These are phyloP conservation scores for Agaricus subrufescens DNA, from an alignment of 768 basidiomycete genomes.

Conservation along the genomic window DNA sequence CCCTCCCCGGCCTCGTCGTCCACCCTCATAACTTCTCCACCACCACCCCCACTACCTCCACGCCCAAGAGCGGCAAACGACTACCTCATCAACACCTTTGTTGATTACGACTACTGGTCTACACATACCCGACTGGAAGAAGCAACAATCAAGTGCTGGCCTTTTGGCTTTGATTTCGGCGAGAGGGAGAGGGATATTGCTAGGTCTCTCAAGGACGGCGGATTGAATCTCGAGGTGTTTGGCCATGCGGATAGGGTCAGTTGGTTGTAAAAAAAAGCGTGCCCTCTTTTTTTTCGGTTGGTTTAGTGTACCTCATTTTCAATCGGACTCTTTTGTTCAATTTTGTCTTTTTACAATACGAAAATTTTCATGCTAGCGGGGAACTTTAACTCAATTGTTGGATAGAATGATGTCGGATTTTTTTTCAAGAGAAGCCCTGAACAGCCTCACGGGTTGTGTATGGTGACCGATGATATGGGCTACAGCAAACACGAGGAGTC, in stretches of 20 bases:
- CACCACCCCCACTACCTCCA: too few relatives aligned
- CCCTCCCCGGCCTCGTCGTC: background rate
- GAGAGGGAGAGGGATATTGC: background rate
- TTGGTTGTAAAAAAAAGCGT: background rate
- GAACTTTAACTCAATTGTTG: too few relatives aligned
- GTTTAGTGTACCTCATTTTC: too few relatives aligned
- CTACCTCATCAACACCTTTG: background rate
- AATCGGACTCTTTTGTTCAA: too few relatives aligned
- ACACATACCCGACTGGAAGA: background rate
- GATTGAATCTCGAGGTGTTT: background rate
- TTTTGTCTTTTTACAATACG: too few relatives aligned
- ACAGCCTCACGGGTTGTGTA: too few relatives aligned
- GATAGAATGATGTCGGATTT: too few relatives aligned
- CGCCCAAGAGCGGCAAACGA: background rate
- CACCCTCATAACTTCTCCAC: background rate
- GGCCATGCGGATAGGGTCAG: background rate
- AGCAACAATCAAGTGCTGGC: conserved; percentile 1
- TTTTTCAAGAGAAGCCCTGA: too few relatives aligned
- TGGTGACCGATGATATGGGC: too few relatives aligned
- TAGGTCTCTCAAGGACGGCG: background rate
- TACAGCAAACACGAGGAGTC: too few relatives aligned
- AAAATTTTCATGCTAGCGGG: too few relatives aligned
- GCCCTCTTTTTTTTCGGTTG: background rate
- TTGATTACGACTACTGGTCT: background rate
- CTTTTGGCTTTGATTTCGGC: conserved; percentile 1